phyloP scores from a whole-genome alignment of 306 rosid species.

The Trifolium repens region DNA sequence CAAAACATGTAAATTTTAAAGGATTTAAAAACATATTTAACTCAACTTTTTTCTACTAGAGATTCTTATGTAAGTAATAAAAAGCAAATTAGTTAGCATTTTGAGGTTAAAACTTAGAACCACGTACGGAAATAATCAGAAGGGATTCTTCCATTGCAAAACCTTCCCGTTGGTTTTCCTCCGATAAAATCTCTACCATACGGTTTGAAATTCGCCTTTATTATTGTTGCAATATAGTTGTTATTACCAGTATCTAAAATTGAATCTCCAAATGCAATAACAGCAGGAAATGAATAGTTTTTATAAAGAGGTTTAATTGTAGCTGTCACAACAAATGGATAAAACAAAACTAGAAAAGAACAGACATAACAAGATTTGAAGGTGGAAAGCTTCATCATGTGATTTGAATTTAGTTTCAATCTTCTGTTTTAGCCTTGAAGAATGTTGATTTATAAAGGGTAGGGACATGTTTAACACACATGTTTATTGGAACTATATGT shows the following conservation, averaged over 20 bases:
- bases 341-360: conserved; percentile 2
- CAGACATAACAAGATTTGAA: conserved; percentile 6
- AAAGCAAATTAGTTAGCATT: neutral
- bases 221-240: conserved; percentile 22
- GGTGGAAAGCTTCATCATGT: conserved; percentile 39
- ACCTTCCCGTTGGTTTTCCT: conserved; percentile 45
- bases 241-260: conserved; percentile 48
- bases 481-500: neutral
- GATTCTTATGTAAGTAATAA: neutral
- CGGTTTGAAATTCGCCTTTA: conserved; percentile 38
- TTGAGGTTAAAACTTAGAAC: conserved; percentile 17
- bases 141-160: conserved; percentile 46
- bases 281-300: conserved; percentile 34
- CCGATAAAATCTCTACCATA: conserved; percentile 45
- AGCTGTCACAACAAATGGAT: conserved; percentile 33
- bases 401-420: conserved; percentile 13
- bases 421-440: neutral
- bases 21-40: neutral
- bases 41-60: neutral
- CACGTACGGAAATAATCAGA: conserved; percentile 41
- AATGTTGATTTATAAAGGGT: conserved; percentile 7
- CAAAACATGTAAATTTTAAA: neutral
- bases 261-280: conserved; percentile 47
- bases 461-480: conserved; percentile 28
- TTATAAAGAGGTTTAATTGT: neutral